A percentile compares a stretch with the other conserved stretches of the same genome.
Evolutionary conservation across 805 yeast genomes (phyloP).

Genomic region (Saturnispora hagleri): DNA sequence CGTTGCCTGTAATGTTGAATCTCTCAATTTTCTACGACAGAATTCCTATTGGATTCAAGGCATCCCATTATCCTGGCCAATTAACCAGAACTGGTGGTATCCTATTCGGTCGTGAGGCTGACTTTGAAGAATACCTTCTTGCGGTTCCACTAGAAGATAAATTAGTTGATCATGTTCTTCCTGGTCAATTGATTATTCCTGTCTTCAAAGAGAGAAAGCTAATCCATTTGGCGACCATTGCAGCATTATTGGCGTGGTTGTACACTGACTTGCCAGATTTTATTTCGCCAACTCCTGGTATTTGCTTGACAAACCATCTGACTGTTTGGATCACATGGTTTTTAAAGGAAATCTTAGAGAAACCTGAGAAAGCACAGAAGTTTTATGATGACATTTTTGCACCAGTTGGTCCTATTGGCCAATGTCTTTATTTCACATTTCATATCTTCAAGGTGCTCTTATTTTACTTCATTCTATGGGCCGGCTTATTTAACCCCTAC

Average conservation of each 20-base stretch:
- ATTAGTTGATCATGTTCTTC: constrained; percentile 62
- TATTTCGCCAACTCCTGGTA: constrained; percentile 88
- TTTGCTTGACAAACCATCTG: constrained; percentile 60
- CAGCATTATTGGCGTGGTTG: constrained; percentile 58
- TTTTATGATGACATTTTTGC: constrained; percentile 40
- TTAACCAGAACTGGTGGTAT: constrained; percentile 78
- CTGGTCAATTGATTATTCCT: constrained; percentile 83
- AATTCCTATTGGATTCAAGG: constrained; percentile 54
- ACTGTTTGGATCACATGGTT: constrained; percentile 25
- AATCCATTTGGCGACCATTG: constrained; percentile 31
- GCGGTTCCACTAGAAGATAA: constrained; percentile 38
- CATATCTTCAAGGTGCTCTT: constrained; percentile 56
- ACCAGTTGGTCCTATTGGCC: constrained; percentile 37
- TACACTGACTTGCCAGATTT: constrained; percentile 90
- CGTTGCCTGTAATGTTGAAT: constrained; percentile 65
- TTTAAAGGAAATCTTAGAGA: constrained; percentile 29
- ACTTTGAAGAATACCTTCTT: constrained; percentile 35
- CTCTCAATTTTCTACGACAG: constrained; percentile 69
- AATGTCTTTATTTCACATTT: constrained; percentile 59
- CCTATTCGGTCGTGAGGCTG: constrained; percentile 55
- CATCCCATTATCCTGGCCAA: constrained; percentile 65
- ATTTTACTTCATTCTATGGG: constrained; percentile 47
- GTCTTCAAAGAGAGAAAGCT: constrained; percentile 46
- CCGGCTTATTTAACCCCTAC: constrained; percentile 75
- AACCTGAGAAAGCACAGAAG: constrained; percentile 34